Evolutionary conservation across 257 asterid genomes (phyloP).

Genomic region (Solanum bulbocastanum): DNA sequence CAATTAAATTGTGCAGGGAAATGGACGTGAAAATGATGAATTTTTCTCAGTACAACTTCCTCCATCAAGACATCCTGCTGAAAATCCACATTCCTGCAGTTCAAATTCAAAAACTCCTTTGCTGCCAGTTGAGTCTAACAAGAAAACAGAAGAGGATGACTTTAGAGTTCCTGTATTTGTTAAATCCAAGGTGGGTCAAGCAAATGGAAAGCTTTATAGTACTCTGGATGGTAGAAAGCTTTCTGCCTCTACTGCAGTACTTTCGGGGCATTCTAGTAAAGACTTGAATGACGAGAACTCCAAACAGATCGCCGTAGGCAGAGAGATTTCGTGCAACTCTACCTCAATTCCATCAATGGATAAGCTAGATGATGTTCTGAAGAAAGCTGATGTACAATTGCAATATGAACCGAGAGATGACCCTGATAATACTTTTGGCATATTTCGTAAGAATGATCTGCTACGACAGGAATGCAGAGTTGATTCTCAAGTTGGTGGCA

Average conservation of each 20-base stretch:
- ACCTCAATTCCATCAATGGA: neutral
- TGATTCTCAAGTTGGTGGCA: neutral
- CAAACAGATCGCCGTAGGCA: conserved; percentile 11
- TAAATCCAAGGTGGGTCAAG: conserved; percentile 24
- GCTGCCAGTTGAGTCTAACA: conserved; percentile 28
- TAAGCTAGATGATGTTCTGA: neutral
- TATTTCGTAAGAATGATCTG: neutral
- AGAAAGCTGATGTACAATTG: neutral
- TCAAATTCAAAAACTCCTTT: conserved; percentile 24
- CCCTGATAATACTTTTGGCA: neutral
- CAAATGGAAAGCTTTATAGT: conserved; percentile 7
- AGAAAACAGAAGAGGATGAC: conserved; percentile 55
- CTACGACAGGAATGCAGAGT: neutral
- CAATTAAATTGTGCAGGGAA: conserved; percentile 29
- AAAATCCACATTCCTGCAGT: conserved; percentile 24
- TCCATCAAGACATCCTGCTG: conserved; percentile 25
- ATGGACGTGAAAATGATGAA: conserved; percentile 22
- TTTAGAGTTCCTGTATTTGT: conserved; percentile 57
- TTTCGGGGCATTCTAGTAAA: conserved; percentile 8
- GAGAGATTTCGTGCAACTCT: conserved; percentile 8
- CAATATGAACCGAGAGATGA: neutral
- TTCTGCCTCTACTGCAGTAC: conserved; percentile 19
- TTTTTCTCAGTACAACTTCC: conserved; percentile 28
- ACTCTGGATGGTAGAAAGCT: conserved; percentile 8
- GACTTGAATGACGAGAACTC: conserved; percentile 14